Percentiles rank a stretch among this genome's conserved stretches.
These are phyloP conservation scores for Nakazawaea anatomiae DNA, from an alignment of 805 yeast genomes.

Conservation along the genomic window DNA sequence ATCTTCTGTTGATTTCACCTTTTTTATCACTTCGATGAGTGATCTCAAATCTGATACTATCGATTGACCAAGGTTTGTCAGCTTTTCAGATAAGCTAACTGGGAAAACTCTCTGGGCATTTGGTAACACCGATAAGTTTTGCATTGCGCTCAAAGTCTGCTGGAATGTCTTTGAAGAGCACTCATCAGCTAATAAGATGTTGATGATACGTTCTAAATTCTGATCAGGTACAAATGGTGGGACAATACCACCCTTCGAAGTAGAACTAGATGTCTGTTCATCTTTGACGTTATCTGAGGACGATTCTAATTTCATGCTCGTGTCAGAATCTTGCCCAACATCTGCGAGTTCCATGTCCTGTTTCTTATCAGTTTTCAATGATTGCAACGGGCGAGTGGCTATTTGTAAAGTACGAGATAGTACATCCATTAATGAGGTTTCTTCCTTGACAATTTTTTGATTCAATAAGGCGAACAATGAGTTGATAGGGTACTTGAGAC, in stretches of 20 bases:
- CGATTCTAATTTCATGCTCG: constrained; percentile 1
- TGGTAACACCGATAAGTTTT: constrained; percentile 57
- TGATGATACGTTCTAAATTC: constrained; percentile 57
- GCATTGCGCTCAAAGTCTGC: constrained; percentile 76
- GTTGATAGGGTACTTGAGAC: constrained; percentile 67
- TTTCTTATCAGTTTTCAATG: constrained; percentile 39
- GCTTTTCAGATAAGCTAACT: constrained; percentile 56
- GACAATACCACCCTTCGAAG: constrained; percentile 17
- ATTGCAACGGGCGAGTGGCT: constrained; percentile 65
- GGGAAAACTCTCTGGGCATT: constrained; percentile 64
- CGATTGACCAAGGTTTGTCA: constrained; percentile 49
- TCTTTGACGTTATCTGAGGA: not conserved
- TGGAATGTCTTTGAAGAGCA: constrained; percentile 83
- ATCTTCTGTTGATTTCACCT: constrained; percentile 29
- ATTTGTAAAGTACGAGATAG: constrained; percentile 71
- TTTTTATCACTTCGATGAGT: constrained; percentile 39
- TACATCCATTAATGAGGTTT: constrained; percentile 69
- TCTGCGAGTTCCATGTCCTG: constrained; percentile 13
- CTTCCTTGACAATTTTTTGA: constrained; percentile 60
- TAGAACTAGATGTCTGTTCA: not conserved
- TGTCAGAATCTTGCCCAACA: not conserved
- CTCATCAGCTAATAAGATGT: constrained; percentile 71
- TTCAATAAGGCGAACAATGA: constrained; percentile 57
- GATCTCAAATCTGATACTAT: constrained; percentile 50
- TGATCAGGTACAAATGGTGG: constrained; percentile 57